A percentile compares a stretch with the other conserved stretches of the same genome.
phyloP scores from a whole-genome alignment of 2,329 filamentous ascomycete genomes.

The Sodiomyces alkalinus region DNA sequence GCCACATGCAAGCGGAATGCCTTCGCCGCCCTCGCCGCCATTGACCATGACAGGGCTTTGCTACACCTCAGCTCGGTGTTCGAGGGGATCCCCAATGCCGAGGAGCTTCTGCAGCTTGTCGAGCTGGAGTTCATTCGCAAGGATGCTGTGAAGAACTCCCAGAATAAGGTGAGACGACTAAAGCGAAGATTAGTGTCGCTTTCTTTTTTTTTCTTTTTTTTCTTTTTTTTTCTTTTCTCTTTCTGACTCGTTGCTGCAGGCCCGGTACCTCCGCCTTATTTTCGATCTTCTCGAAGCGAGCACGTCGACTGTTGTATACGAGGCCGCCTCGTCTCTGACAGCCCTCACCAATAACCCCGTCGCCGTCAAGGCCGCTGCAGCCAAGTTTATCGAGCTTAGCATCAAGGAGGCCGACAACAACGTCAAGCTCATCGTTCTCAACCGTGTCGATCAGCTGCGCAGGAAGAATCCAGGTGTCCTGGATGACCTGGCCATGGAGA shows the following conservation, averaged over 20 bases:
- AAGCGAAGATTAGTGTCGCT: not conserved
- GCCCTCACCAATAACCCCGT: slow-evolving; percentile 92
- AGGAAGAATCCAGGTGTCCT: slow-evolving; percentile 81
- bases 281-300: slow-evolving; percentile 91
- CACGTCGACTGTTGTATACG: slow-evolving; percentile 90
- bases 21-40: slow-evolving; percentile 78
- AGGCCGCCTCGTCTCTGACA: slow-evolving; percentile 89
- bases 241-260: too few relatives aligned
- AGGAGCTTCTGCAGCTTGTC: slow-evolving; percentile 83
- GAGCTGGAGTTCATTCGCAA: slow-evolving; percentile 97
- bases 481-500: slow-evolving; percentile 93
- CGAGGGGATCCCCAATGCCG: slow-evolving; percentile 84
- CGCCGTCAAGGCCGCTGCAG: slow-evolving; percentile 88
- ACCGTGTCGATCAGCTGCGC: slow-evolving; percentile 77
- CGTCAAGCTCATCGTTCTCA: slow-evolving; percentile 94
- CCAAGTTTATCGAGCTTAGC: slow-evolving; percentile 90
- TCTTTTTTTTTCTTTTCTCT: too few relatives aligned
- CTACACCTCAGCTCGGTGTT: slow-evolving; percentile 80
- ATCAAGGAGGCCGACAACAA: slow-evolving; percentile 99
- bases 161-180: slow-evolving; percentile 60
- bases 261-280: slow-evolving; percentile 82
- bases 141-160: slow-evolving; percentile 84
- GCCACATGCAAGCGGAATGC: slow-evolving; percentile 96
- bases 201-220: too few relatives aligned
- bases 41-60: slow-evolving; percentile 86